phyloP scores from a whole-genome alignment of 2,329 filamentous ascomycete genomes.

The Aureobasidium sp. region DNA sequence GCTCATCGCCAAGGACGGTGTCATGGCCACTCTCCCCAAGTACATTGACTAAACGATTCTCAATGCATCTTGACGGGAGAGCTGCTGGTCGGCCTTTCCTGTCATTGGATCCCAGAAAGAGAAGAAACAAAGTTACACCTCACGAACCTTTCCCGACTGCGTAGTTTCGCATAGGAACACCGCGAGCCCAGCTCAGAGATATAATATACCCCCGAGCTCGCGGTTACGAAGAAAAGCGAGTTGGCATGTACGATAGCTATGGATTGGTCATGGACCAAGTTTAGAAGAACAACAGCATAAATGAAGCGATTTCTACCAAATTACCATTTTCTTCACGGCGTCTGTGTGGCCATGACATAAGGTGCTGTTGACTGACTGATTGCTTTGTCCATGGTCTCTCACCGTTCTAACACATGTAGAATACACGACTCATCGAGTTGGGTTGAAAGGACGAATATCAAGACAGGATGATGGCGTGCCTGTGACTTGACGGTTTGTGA shows the following conservation, averaged over 20 bases:
- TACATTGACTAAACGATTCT: conserved; percentile 23
- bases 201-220: conserved; percentile 7
- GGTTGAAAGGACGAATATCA: background rate
- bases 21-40: conserved; percentile 43
- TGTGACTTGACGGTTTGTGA: background rate
- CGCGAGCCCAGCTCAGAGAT: conserved; percentile 1
- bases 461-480: background rate
- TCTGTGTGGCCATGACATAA: background rate
- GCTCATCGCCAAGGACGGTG: conserved; percentile 38
- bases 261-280: background rate
- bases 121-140: background rate
- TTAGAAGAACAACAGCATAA: background rate
- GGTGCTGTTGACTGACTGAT: background rate
- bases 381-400: background rate
- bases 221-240: background rate
- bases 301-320: background rate
- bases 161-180: background rate
- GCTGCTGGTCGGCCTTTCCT: background rate
- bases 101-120: background rate
- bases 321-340: background rate
- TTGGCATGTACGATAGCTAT: background rate
- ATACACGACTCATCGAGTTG: background rate
- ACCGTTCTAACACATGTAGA: background rate
- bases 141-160: background rate
- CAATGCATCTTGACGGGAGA: background rate